Percentiles rank a stretch among this genome's conserved stretches.
Conservation (phyloP, 352 stramenopile genomes). For the Phytophthora crassamura region DNA sequence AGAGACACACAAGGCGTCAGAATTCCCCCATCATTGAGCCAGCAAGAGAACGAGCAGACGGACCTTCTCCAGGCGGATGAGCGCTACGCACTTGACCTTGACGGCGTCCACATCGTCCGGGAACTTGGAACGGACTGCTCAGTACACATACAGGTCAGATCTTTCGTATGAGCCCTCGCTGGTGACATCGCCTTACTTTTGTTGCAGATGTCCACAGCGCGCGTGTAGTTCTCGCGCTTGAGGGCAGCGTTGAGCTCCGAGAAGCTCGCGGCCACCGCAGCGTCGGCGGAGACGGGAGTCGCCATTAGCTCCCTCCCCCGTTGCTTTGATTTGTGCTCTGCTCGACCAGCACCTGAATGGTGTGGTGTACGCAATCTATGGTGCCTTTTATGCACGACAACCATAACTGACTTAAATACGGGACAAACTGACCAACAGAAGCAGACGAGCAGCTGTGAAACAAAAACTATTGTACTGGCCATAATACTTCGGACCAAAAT, state of each 20-base stretch:
- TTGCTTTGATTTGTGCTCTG: constrained; percentile 1
- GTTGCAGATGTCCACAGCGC: constrained; percentile 87
- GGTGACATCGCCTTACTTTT: constrained; percentile 61
- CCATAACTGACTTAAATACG: too few species aligned
- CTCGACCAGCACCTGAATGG: too few species aligned
- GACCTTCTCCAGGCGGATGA: constrained; percentile 85
- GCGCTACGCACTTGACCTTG: constrained; percentile 83
- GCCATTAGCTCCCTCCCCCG: constrained; percentile 21
- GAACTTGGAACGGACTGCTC: constrained; percentile 70
- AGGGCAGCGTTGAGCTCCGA: constrained; percentile 80
- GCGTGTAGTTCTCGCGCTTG: constrained; percentile 80
- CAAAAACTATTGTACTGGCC: too few species aligned
- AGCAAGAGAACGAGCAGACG: background rate
- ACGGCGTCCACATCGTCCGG: constrained; percentile 81
- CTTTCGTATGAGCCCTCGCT: background rate
- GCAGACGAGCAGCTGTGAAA: too few species aligned
- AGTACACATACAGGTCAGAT: constrained; percentile 14
- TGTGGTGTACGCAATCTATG: too few species aligned
- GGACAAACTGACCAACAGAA: too few species aligned
- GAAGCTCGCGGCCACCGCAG: constrained; percentile 57
- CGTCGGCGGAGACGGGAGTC: constrained; percentile 16
- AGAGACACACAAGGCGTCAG: constrained; percentile 7
- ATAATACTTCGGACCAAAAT: too few species aligned
- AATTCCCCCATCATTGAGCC: background rate
- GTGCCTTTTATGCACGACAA: too few species aligned